Percentiles rank a stretch among this genome's conserved stretches.
Evolutionary conservation across 2,329 filamentous ascomycete genomes (phyloP).

Genomic region (Curvularia hawaiiensis): DNA sequence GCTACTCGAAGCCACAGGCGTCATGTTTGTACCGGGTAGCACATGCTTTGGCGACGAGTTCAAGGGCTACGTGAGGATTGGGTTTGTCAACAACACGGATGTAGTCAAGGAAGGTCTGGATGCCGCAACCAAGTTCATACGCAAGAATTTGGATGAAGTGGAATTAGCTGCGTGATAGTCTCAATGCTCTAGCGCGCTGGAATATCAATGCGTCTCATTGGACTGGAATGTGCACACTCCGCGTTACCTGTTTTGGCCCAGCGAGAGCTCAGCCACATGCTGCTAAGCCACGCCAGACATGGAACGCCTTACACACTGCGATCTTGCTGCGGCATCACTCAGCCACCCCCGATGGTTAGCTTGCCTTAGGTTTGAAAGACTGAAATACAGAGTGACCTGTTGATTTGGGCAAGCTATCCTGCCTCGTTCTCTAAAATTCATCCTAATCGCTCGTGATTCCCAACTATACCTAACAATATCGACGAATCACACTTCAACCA

Average conservation of each 20-base stretch:
- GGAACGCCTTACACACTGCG: background rate
- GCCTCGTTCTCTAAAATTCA: background rate
- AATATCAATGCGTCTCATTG: background rate
- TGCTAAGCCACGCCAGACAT: background rate
- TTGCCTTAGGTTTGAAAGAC: background rate
- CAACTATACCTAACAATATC: background rate
- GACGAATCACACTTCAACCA: too few species aligned
- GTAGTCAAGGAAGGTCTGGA: conserved; percentile 70
- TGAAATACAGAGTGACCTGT: background rate
- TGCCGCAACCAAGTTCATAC: conserved; percentile 59
- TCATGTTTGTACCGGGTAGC: conserved; percentile 75
- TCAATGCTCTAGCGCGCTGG: background rate
- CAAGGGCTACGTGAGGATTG: conserved; percentile 75
- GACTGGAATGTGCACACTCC: background rate
- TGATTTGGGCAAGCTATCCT: background rate
- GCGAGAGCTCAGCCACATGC: background rate
- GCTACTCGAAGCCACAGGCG: conserved; percentile 70
- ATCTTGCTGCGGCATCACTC: background rate
- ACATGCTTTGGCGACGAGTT: conserved; percentile 75
- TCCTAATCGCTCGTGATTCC: background rate
- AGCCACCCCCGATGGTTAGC: background rate
- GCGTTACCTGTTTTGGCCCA: background rate
- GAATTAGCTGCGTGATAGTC: conserved; percentile 33
- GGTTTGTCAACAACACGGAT: conserved; percentile 74
- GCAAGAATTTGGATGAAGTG: conserved; percentile 61